A percentile compares a stretch with the other conserved stretches of the same genome.
Conservation (phyloP, 1,284 basidiomycete genomes). For the Phlebopus sp. region DNA sequence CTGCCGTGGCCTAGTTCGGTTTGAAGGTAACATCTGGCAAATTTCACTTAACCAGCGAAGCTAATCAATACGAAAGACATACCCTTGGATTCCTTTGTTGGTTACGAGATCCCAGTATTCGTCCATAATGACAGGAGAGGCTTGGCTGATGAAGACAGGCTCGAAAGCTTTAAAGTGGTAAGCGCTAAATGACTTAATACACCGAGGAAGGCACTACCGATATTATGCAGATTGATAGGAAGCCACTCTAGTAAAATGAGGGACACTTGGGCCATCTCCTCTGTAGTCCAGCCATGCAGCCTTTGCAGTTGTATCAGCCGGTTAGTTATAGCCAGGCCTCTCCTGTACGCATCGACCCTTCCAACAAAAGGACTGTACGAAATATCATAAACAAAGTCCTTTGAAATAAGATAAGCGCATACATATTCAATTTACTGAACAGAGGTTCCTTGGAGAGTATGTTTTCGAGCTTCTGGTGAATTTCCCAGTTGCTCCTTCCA, state of each 20-base stretch:
- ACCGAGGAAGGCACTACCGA: slow-evolving; percentile 41
- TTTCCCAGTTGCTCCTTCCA: slow-evolving; percentile 46
- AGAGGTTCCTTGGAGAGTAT: slow-evolving; percentile 54
- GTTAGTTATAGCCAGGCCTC: slow-evolving; percentile 42
- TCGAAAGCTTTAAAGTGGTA: slow-evolving; percentile 50
- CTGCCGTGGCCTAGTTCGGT: slow-evolving; percentile 79
- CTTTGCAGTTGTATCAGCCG: slow-evolving; percentile 57
- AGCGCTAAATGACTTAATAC: background rate
- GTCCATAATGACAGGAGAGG: slow-evolving; percentile 45
- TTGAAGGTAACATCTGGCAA: slow-evolving; percentile 58
- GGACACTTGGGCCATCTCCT: slow-evolving; percentile 45
- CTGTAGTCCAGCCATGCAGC: slow-evolving; percentile 48
- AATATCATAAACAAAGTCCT: background rate
- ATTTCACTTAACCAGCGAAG: background rate
- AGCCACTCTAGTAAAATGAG: slow-evolving; percentile 49
- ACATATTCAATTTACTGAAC: slow-evolving; percentile 66
- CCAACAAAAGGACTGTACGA: slow-evolving; percentile 21
- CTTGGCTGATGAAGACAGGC: slow-evolving; percentile 64
- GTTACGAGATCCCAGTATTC: slow-evolving; percentile 50
- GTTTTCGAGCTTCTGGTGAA: slow-evolving; percentile 44
- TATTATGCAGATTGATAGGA: slow-evolving; percentile 52
- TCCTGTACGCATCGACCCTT: slow-evolving; percentile 22
- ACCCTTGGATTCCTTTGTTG: slow-evolving; percentile 61
- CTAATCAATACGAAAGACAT: background rate
- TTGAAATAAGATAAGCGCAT: slow-evolving; percentile 3